Conservation (phyloP, 139 green algal species). For the Zygnema cylindricum region DNA sequence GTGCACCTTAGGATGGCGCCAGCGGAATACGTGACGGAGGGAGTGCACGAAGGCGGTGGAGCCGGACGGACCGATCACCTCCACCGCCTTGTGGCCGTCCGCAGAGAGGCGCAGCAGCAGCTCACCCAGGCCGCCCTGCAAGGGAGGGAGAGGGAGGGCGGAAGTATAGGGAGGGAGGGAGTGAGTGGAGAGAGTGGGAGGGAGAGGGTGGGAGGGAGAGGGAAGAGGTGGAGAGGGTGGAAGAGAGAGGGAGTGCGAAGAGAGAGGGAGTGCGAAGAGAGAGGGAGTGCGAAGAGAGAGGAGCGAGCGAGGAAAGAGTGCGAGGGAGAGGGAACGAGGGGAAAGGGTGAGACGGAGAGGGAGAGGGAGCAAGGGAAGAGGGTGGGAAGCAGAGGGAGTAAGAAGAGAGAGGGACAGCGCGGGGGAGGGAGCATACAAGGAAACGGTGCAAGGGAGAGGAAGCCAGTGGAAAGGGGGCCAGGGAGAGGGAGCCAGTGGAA, state of each 20-base stretch:
- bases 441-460: too few relatives aligned
- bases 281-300: not conserved
- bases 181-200: slow-evolving; percentile 6
- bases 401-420: too few relatives aligned
- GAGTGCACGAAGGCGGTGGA: slow-evolving; percentile 46
- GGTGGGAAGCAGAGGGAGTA: too few relatives aligned
- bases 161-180: slow-evolving; percentile 1
- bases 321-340: too few relatives aligned
- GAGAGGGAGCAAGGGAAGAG: too few relatives aligned
- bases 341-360: too few relatives aligned
- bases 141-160: not conserved
- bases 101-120: slow-evolving; percentile 51
- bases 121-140: slow-evolving; percentile 38
- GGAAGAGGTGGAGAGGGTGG: not conserved
- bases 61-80: slow-evolving; percentile 37
- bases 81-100: slow-evolving; percentile 46
- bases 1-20: slow-evolving; percentile 53
- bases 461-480: too few relatives aligned
- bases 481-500: too few relatives aligned
- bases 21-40: slow-evolving; percentile 58
- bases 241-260: not conserved
- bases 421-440: too few relatives aligned
- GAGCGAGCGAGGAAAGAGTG: too few relatives aligned
- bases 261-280: not conserved
- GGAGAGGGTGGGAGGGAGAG: not conserved